phyloP scores from a whole-genome alignment of 1,139 yeast genomes.

The Debaryomyces nepalensis region DNA sequence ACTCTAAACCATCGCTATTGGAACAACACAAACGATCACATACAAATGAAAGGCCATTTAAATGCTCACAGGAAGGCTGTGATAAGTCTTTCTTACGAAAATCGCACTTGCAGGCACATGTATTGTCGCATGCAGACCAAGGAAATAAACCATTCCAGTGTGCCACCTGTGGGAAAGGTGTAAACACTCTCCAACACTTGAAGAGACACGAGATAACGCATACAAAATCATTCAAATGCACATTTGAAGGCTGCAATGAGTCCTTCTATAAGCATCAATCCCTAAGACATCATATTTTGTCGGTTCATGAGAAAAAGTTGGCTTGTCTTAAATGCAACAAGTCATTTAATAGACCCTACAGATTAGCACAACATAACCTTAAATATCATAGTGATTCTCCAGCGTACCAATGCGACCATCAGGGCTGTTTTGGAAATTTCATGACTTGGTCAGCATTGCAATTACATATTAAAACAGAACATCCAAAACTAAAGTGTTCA shows the following conservation, averaged over 20 bases:
- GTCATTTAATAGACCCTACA: slow-evolving; percentile 60
- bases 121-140: slow-evolving; percentile 59
- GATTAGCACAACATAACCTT: slow-evolving; percentile 63
- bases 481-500: slow-evolving; percentile 69
- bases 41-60: slow-evolving; percentile 76
- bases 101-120: slow-evolving; percentile 79
- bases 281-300: slow-evolving; percentile 69
- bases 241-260: slow-evolving; percentile 63
- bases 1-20: slow-evolving; percentile 78
- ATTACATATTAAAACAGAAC: slow-evolving; percentile 70
- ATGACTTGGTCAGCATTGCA: slow-evolving; percentile 80
- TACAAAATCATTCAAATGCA: slow-evolving; percentile 68
- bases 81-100: slow-evolving; percentile 70
- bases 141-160: slow-evolving; percentile 77
- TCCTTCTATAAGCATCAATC: slow-evolving; percentile 80
- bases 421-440: slow-evolving; percentile 64
- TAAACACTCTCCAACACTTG: slow-evolving; percentile 79
- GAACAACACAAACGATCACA: slow-evolving; percentile 84
- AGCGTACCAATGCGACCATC: slow-evolving; percentile 63
- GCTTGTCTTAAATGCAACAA: slow-evolving; percentile 65
- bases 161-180: slow-evolving; percentile 79
- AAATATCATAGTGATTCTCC: slow-evolving; percentile 62
- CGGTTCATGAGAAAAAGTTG: slow-evolving; percentile 60
- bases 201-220: slow-evolving; percentile 83
- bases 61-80: slow-evolving; percentile 61